A percentile compares a stretch with the other conserved stretches of the same genome.
These are phyloP conservation scores for Calonectria pauciramosa DNA, from an alignment of 2,329 filamentous ascomycete species.

Conservation along the genomic window DNA sequence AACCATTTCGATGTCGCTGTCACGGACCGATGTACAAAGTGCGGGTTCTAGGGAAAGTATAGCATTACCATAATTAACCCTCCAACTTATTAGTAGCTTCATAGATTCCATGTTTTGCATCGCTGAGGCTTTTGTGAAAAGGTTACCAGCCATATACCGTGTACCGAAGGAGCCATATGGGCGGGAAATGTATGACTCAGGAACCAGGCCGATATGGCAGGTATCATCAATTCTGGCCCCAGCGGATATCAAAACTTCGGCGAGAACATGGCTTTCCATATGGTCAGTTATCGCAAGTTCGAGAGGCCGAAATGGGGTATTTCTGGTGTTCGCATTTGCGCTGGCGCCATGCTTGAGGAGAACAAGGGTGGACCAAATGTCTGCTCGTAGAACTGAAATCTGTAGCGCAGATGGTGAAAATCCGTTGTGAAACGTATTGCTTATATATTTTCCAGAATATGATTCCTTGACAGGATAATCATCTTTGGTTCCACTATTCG, in stretches of 20 bases:
- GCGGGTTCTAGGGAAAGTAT: not conserved
- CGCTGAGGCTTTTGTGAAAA: not conserved
- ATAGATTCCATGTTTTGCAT: not conserved
- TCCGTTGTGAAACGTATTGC: fast-evolving
- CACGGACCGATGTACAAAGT: not conserved
- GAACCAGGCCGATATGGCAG: not conserved
- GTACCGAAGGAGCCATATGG: fast-evolving
- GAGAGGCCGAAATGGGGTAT: not conserved
- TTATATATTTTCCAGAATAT: not conserved
- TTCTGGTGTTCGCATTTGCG: not conserved
- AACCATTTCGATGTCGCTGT: not conserved
- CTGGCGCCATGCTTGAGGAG: not conserved
- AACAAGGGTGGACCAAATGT: not conserved
- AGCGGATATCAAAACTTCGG: not conserved
- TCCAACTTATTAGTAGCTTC: not conserved
- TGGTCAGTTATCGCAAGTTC: not conserved
- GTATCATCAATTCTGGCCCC: not conserved
- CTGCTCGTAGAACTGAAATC: not conserved
- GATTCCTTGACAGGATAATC: no score
- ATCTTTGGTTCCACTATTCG: not conserved
- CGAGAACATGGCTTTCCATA: not conserved
- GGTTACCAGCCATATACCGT: not conserved
- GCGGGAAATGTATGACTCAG: not conserved
- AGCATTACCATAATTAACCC: no score
- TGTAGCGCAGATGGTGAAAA: not conserved